phyloP scores from a whole-genome alignment of 2,329 filamentous ascomycete species.

The Cladosporium sp. region DNA sequence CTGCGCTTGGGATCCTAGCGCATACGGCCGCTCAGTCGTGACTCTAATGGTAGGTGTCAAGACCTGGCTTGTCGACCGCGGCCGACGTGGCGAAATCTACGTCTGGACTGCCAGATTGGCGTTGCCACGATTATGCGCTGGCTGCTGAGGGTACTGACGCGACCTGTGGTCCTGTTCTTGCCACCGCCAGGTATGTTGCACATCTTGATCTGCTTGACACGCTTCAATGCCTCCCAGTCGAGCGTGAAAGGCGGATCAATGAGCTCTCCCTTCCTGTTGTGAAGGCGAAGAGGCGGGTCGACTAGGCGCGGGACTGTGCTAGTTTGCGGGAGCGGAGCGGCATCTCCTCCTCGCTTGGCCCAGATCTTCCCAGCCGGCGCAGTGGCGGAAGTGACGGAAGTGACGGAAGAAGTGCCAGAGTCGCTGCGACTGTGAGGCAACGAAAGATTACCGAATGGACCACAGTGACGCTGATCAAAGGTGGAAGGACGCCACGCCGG shows the following conservation, averaged over 20 bases:
- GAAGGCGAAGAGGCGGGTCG: constrained; percentile 32
- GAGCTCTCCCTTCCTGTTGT: constrained; percentile 61
- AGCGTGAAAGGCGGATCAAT: constrained; percentile 54
- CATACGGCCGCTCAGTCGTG: constrained; percentile 22
- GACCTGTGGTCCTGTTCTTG: not conserved
- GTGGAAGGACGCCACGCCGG: constrained; percentile 65
- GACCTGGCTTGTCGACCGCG: constrained; percentile 18
- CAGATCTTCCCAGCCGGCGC: not conserved
- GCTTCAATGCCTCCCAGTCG: constrained; percentile 58
- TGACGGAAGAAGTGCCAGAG: constrained; percentile 1
- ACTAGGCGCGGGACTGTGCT: not conserved
- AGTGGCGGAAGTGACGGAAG: not conserved
- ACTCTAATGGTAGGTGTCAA: constrained; percentile 28
- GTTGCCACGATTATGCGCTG: constrained; percentile 12
- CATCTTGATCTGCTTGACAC: constrained; percentile 62
- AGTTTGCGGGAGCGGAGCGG: constrained; percentile 5
- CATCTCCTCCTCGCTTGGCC: not conserved
- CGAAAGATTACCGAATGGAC: constrained; percentile 50
- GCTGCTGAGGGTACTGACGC: constrained; percentile 4
- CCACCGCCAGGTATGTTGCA: constrained; percentile 53
- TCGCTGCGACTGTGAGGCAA: not conserved
- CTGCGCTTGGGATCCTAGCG: constrained; percentile 20
- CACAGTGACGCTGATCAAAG: constrained; percentile 75
- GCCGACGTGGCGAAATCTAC: constrained; percentile 24
- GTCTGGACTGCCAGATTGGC: constrained; percentile 11